Base-by-base conservation (phyloP, 169 alveolate species). In the Eimeria necatrix region DNA sequence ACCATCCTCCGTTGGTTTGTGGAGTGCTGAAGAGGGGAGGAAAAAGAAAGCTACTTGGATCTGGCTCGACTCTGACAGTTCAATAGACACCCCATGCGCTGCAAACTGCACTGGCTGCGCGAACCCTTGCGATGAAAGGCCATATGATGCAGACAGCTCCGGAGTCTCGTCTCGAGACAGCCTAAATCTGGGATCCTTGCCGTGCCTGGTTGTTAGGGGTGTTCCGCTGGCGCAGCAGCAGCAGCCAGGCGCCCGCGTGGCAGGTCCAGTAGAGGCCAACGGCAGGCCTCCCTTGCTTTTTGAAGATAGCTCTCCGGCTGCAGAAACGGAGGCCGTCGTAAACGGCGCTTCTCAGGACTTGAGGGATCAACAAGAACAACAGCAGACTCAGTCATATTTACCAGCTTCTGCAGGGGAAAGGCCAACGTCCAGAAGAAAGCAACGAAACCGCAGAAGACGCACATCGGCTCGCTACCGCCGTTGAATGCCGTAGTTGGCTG, bases 231-330 rank as follows among this genome's bases (percentile, higher is more conserved):
- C 51, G 41, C 91, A 83, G 91, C 87, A 32, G n/a, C 91, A 26
- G 24, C 91, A 16, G 53, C 22, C 91, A 22, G 53, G 32, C 26
- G 20, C 53, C 70, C 73, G 70, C 56, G 91, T 83, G 8, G 56
- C 52, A 24, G 91, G 91, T 9, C 91, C 91, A 18, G 91, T 56
- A 22, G 91, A 83, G 12, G 71, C 91, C 70, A 83, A 83, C 74
- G 91, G 91, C 18, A 51, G 91, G 76, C 91, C 76, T 52, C 91
- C 91, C n/a, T n/a, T 83, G 9, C 91, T 83, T 22, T 53, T 83
- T 3, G 91, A 83, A 4, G 91, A 24, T 52, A 12, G 74, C 76
- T 41, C 53, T 46, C 73, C 56, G n/a, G n/a, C 81, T 20, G 53
- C 26, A 52, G 81, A 32, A 20, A 24, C 91, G 22, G 73, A 6